Evolutionary conservation across 345 rosid species (phyloP).

Genomic region (Eucalyptus sp.): DNA sequence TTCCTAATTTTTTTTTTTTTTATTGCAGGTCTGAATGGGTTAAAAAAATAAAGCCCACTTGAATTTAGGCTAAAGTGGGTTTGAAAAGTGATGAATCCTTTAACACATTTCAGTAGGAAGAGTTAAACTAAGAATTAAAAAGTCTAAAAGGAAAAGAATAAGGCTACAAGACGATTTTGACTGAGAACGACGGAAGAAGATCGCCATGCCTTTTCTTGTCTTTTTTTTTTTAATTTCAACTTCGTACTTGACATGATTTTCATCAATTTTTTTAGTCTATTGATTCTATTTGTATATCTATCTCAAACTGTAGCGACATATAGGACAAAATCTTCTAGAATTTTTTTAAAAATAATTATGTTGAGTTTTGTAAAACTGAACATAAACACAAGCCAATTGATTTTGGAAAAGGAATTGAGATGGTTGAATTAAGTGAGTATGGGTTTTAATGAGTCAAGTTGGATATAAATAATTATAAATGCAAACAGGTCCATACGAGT

Average conservation of each 20-base stretch:
- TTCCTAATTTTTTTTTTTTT: not conserved
- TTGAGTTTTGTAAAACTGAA: not conserved
- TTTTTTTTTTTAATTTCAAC: too few species aligned
- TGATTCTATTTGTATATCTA: too few species aligned
- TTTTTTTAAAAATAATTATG: not conserved
- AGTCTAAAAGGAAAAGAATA: not conserved
- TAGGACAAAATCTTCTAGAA: not conserved
- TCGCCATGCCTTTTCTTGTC: not conserved
- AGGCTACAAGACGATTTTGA: not conserved
- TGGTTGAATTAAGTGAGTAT: not conserved
- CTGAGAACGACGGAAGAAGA: not conserved
- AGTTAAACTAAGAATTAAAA: not conserved
- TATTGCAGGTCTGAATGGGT: not conserved
- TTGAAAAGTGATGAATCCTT: not conserved
- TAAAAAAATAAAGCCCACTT: not conserved
- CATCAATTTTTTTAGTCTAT: too few species aligned
- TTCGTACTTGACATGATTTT: not conserved
- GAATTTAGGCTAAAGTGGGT: not conserved
- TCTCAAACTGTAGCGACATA: too few species aligned
- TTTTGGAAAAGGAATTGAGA: not conserved
- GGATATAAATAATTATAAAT: not conserved
- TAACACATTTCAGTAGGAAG: not conserved
- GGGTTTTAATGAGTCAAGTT: not conserved
- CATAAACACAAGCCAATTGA: not conserved
- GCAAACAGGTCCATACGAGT: accelerated